Evolutionary conservation across 2,329 filamentous ascomycete genomes (phyloP).

Genomic region (Xylariomycetidae sp.): DNA sequence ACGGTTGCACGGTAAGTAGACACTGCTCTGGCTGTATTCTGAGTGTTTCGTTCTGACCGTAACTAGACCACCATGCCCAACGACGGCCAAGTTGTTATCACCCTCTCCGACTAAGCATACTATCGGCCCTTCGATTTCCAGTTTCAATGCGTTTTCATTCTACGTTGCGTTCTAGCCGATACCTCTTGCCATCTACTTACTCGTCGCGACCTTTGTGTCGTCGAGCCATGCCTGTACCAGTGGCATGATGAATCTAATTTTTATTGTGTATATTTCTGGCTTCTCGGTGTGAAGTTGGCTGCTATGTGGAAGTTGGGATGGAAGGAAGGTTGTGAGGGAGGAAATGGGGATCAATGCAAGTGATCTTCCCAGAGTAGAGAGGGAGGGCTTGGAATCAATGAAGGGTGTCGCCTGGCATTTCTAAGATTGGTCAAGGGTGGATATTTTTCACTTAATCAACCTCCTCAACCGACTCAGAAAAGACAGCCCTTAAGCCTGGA

Average conservation of each 20-base stretch:
- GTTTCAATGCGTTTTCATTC: constrained; percentile 19
- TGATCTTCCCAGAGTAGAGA: too few species aligned
- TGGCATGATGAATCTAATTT: constrained; percentile 27
- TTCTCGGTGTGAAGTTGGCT: too few species aligned
- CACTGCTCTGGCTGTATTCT: constrained; percentile 12
- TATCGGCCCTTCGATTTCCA: constrained; percentile 14
- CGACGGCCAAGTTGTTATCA: constrained; percentile 39
- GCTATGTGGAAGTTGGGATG: too few species aligned
- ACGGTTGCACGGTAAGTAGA: constrained; percentile 76
- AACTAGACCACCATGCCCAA: constrained; percentile 39
- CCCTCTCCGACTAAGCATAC: constrained; percentile 33
- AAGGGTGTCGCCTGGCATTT: too few species aligned
- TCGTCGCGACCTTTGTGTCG: too few species aligned
- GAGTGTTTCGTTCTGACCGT: background rate
- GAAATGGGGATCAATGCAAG: too few species aligned
- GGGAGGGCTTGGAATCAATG: too few species aligned
- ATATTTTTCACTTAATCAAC: too few species aligned
- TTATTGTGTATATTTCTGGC: constrained; percentile 32
- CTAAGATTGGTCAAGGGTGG: too few species aligned
- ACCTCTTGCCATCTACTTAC: constrained; percentile 25
- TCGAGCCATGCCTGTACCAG: constrained; percentile 16
- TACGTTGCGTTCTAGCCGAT: constrained; percentile 29
- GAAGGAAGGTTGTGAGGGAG: too few species aligned
- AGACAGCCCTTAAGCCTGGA: too few species aligned
- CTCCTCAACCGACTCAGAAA: too few species aligned